A percentile compares a stretch with the other conserved stretches of the same genome.
Conservation (phyloP, 2,329 filamentous ascomycete species). For the Cladophialophora bantiana region DNA sequence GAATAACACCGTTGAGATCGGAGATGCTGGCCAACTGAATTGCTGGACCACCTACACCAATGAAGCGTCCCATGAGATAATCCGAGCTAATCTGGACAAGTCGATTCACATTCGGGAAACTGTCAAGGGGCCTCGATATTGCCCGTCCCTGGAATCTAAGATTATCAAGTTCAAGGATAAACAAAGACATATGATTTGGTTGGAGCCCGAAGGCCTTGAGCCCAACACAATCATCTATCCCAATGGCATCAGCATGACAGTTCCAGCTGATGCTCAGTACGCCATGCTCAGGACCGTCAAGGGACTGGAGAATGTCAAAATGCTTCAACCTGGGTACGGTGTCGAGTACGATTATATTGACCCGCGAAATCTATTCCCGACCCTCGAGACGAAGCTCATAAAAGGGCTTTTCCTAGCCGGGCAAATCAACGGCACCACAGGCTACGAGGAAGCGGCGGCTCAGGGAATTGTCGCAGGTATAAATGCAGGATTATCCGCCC, state of each 20-base stretch:
- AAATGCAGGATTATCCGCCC: constrained; percentile 85
- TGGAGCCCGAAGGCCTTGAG: constrained; percentile 94
- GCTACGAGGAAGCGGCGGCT: constrained; percentile 95
- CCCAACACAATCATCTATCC: constrained; percentile 86
- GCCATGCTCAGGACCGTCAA: constrained; percentile 82
- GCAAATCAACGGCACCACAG: constrained; percentile 97
- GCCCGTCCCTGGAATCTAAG: constrained; percentile 93
- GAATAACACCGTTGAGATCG: constrained; percentile 76
- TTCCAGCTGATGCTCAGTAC: constrained; percentile 86
- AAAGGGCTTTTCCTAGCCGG: constrained; percentile 88
- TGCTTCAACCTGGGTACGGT: constrained; percentile 95
- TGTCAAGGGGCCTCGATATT: constrained; percentile 92
- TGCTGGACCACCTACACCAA: constrained; percentile 92
- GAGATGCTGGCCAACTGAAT: constrained; percentile 74
- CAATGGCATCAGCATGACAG: constrained; percentile 96
- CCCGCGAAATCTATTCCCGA: constrained; percentile 83
- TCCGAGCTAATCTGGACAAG: constrained; percentile 89
- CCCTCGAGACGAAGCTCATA: constrained; percentile 92
- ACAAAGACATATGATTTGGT: constrained; percentile 86
- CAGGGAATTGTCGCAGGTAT: constrained; percentile 92
- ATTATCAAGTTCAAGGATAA: constrained; percentile 86
- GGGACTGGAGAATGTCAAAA: constrained; percentile 86
- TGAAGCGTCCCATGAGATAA: constrained; percentile 77
- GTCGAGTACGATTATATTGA: constrained; percentile 99
- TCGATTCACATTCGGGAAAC: constrained; percentile 96